These are phyloP conservation scores for Yamadazyma oceani DNA, from an alignment of 1,139 yeast species.

Conservation along the genomic window DNA sequence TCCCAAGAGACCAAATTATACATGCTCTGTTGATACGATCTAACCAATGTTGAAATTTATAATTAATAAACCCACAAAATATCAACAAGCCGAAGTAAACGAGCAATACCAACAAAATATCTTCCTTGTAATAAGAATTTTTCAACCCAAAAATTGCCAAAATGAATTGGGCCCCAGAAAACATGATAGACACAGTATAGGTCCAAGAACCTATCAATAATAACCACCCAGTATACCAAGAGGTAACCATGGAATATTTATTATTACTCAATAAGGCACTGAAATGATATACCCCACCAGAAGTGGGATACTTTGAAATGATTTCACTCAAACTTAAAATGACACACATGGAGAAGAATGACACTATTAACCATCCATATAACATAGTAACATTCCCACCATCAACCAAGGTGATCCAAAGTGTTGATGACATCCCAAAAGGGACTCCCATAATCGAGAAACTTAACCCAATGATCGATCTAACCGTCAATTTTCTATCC, in stretches of 20 bases:
- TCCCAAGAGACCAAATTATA: slow-evolving; percentile 71
- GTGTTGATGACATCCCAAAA: slow-evolving; percentile 68
- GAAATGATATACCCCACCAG: slow-evolving; percentile 74
- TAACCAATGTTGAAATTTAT: slow-evolving; percentile 56
- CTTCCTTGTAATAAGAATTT: slow-evolving; percentile 57
- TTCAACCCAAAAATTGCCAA: slow-evolving; percentile 63
- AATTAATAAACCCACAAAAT: slow-evolving; percentile 60
- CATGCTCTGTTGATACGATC: slow-evolving; percentile 66
- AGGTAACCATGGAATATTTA: slow-evolving; percentile 51
- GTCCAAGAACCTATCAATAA: slow-evolving; percentile 74
- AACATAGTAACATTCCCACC: slow-evolving; percentile 74
- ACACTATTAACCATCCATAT: slow-evolving; percentile 68
- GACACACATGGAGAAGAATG: slow-evolving; percentile 59
- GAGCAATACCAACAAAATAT: slow-evolving; percentile 53
- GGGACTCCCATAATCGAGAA: slow-evolving; percentile 81
- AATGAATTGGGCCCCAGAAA: slow-evolving; percentile 73
- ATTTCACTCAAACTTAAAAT: slow-evolving; percentile 71
- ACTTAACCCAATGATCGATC: slow-evolving; percentile 71
- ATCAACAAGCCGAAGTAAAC: slow-evolving; percentile 58
- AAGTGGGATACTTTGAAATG: slow-evolving; percentile 71
- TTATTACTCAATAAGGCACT: slow-evolving; percentile 67
- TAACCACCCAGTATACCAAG: slow-evolving; percentile 81
- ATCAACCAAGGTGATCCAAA: slow-evolving; percentile 66
- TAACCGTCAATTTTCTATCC: slow-evolving; percentile 62
- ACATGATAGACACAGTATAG: slow-evolving; percentile 69